These are phyloP conservation scores for Wallacemonas collosoma DNA, from an alignment of 208 protist genomes.

Conservation along the genomic window DNA sequence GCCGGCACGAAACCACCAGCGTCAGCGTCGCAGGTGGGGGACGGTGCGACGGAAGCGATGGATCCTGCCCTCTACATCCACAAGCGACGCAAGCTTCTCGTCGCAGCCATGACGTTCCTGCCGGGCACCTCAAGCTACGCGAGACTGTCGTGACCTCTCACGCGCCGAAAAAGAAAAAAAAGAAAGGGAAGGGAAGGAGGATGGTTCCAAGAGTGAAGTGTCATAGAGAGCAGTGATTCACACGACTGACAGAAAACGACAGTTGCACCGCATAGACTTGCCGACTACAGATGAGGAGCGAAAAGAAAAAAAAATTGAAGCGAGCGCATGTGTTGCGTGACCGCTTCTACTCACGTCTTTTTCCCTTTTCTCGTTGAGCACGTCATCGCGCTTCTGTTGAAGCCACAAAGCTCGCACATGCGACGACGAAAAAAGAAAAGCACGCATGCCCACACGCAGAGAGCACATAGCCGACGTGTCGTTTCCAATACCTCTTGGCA, in stretches of 20 bases:
- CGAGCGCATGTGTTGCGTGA: not conserved
- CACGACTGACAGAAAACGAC: no score
- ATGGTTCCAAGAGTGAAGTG: no score
- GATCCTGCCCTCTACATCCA: not conserved
- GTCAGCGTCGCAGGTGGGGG: no score
- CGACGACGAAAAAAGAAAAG: not conserved
- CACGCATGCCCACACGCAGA: no score
- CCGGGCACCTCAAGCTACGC: slow-evolving; percentile 14
- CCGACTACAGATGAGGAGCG: no score
- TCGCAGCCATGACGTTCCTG: slow-evolving; percentile 12
- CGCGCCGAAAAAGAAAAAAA: not conserved
- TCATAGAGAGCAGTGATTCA: no score
- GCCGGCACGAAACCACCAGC: not conserved
- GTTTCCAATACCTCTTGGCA: no score
- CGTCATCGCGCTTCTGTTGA: no score
- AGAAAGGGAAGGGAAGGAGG: not conserved
- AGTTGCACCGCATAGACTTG: no score
- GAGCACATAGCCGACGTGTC: no score
- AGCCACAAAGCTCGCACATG: not conserved
- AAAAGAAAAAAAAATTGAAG: not conserved
- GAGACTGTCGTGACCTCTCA: not conserved
- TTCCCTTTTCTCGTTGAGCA: no score
- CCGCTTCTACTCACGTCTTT: no score
- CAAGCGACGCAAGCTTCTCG: slow-evolving; percentile 11
- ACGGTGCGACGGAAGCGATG: not conserved